Evolutionary conservation across 176 grass and related monocot genomes (phyloP).

Genomic region (Phragmites australis): DNA sequence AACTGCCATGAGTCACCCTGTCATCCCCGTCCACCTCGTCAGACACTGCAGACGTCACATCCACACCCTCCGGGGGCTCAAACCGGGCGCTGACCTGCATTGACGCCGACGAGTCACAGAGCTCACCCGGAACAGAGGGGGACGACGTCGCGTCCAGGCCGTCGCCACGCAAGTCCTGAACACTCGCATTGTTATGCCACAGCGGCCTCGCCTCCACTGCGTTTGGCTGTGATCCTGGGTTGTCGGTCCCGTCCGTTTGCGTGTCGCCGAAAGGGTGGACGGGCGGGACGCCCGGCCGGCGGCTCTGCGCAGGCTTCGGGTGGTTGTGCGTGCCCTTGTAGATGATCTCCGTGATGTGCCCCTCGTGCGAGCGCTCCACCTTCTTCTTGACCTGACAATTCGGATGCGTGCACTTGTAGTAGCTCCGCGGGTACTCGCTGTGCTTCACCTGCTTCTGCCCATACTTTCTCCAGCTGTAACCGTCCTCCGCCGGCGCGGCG

Average conservation of each 20-base stretch:
- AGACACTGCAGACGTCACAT: constrained; percentile 43
- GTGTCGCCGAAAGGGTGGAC: constrained; percentile 28
- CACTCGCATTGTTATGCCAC: constrained; percentile 26
- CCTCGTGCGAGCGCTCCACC: constrained; percentile 88
- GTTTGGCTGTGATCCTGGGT: background rate
- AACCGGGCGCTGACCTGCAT: constrained; percentile 38
- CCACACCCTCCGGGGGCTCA: constrained; percentile 45
- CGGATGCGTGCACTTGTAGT: constrained; percentile 95
- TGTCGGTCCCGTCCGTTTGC: constrained; percentile 17
- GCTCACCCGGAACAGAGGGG: constrained; percentile 43
- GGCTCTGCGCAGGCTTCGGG: constrained; percentile 44
- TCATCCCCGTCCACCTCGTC: constrained; percentile 60
- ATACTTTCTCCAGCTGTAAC: constrained; percentile 97
- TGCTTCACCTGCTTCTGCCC: constrained; percentile 99
- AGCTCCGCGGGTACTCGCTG: constrained; percentile 91
- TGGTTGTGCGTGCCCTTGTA: constrained; percentile 85
- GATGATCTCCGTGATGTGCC: constrained; percentile 90
- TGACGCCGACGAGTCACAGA: constrained; percentile 49
- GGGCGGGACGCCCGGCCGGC: constrained; percentile 21
- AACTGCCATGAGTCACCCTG: constrained; percentile 38
- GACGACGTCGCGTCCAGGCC: constrained; percentile 40
- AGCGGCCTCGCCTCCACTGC: background rate
- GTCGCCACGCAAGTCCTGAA: constrained; percentile 28
- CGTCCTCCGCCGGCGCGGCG: constrained; percentile 58
- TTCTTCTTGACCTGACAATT: constrained; percentile 90